Percentiles rank a stretch among this genome's conserved stretches.
phyloP scores from a whole-genome alignment of 805 yeast species.

The Myxozyma monticola region DNA sequence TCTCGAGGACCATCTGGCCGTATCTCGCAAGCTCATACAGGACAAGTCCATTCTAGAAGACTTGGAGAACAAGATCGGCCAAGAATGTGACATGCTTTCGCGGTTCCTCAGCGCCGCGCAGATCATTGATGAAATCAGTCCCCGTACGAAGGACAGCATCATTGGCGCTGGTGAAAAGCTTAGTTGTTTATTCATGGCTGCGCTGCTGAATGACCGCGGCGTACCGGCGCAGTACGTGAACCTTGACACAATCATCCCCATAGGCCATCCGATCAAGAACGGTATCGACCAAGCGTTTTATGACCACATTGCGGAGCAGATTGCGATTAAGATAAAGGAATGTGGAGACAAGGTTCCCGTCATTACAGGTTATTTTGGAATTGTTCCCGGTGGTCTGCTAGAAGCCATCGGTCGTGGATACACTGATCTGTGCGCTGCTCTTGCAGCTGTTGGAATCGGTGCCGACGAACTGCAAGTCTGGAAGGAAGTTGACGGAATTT shows the following conservation, averaged over 20 bases:
- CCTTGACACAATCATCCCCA: slow-evolving; percentile 68
- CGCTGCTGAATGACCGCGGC: slow-evolving; percentile 81
- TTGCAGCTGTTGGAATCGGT: slow-evolving; percentile 85
- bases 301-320: slow-evolving; percentile 48
- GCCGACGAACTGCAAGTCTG: slow-evolving; percentile 97
- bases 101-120: slow-evolving; percentile 82
- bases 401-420: slow-evolving; percentile 96
- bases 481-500: slow-evolving; percentile 99
- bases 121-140: slow-evolving; percentile 85
- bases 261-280: slow-evolving; percentile 52
- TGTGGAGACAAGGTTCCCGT: slow-evolving; percentile 61
- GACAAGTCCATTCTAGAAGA: slow-evolving; percentile 48
- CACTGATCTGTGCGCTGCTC: slow-evolving; percentile 96
- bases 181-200: slow-evolving; percentile 85
- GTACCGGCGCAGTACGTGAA: slow-evolving; percentile 76
- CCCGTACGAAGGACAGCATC: slow-evolving; percentile 83
- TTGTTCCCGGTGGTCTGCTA: slow-evolving; percentile 91
- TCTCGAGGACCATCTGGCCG: slow-evolving; percentile 72
- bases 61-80: slow-evolving; percentile 58
- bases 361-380: slow-evolving; percentile 92
- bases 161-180: slow-evolving; percentile 94
- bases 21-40: slow-evolving; percentile 60
- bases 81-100: slow-evolving; percentile 66
- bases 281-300: slow-evolving; percentile 70
- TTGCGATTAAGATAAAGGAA: slow-evolving; percentile 49